phyloP scores from a whole-genome alignment of 805 yeast genomes.

The Saccharomycopsis sp. region DNA sequence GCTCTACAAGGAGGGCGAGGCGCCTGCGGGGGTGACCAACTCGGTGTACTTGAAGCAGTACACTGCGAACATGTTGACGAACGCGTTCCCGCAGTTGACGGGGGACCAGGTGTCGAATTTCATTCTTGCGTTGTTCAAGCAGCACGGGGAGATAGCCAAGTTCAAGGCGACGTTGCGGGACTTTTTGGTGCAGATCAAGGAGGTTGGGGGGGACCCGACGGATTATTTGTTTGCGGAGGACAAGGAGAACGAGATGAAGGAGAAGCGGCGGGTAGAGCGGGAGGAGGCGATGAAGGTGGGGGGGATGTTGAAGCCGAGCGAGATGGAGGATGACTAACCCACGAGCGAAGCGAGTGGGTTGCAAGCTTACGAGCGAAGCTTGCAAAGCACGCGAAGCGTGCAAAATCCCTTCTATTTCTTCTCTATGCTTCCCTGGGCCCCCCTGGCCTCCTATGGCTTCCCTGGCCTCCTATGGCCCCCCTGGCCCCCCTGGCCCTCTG shows the following conservation, averaged over 20 bases:
- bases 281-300: conserved; percentile 84
- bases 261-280: conserved; percentile 61
- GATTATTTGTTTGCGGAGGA: conserved; percentile 57
- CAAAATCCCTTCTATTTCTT: no score
- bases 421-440: no score
- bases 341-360: no score
- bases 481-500: no score
- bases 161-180: conserved; percentile 87
- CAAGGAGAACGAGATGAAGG: conserved; percentile 67
- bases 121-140: conserved; percentile 65
- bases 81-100: conserved; percentile 90
- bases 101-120: conserved; percentile 77
- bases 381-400: no score
- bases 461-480: no score
- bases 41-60: conserved; percentile 71
- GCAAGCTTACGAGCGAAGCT: no score
- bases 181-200: conserved; percentile 92
- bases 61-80: conserved; percentile 69
- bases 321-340: conserved; percentile 67
- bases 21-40: conserved; percentile 80
- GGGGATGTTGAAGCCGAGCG: conserved; percentile 91
- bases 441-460: no score
- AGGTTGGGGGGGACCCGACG: conserved; percentile 91
- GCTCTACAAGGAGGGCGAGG: conserved; percentile 71
- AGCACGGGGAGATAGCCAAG: conserved; percentile 64